Percentiles rank a stretch among this genome's conserved stretches.
Evolutionary conservation across 73 alveolate genomes (phyloP).

Genomic region (Uronychia setigera): DNA sequence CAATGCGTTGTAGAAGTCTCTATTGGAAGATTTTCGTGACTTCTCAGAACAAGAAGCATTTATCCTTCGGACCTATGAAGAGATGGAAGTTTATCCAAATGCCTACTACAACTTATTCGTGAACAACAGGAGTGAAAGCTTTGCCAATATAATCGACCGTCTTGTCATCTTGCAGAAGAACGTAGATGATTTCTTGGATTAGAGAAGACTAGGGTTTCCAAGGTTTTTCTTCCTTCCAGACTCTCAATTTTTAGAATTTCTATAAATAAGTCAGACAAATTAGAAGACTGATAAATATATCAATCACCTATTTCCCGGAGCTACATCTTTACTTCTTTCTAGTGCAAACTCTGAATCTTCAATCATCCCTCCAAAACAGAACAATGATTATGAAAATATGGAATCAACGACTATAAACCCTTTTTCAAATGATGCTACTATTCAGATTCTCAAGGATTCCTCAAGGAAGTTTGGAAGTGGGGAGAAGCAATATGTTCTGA

Average conservation of each 20-base stretch:
- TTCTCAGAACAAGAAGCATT: slow-evolving; percentile 23
- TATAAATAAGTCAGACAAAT: slow-evolving; percentile 38
- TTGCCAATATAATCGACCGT: slow-evolving; percentile 27
- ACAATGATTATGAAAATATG: neutral
- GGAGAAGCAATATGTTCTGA: no score
- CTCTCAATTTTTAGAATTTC: slow-evolving; percentile 63
- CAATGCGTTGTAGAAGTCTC: slow-evolving; percentile 19
- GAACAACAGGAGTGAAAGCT: slow-evolving; percentile 45
- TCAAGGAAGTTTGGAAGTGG: no score
- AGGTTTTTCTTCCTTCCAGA: slow-evolving; percentile 77
- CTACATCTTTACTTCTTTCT: slow-evolving; percentile 31
- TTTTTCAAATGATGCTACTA: no score
- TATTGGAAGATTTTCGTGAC: slow-evolving; percentile 21
- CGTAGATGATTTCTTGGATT: slow-evolving; percentile 59
- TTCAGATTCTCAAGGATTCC: no score
- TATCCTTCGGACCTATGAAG: slow-evolving; percentile 48
- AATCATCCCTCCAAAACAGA: neutral
- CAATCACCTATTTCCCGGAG: slow-evolving; percentile 61
- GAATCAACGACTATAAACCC: neutral
- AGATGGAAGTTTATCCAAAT: slow-evolving; percentile 55
- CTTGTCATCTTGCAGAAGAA: slow-evolving; percentile 42
- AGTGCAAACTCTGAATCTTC: neutral
- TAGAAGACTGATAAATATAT: slow-evolving; percentile 48
- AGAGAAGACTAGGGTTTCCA: slow-evolving; percentile 60
- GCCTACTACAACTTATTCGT: slow-evolving; percentile 66